Conservation (phyloP, 805 yeast genomes). For the Metschnikowia borealis region DNA sequence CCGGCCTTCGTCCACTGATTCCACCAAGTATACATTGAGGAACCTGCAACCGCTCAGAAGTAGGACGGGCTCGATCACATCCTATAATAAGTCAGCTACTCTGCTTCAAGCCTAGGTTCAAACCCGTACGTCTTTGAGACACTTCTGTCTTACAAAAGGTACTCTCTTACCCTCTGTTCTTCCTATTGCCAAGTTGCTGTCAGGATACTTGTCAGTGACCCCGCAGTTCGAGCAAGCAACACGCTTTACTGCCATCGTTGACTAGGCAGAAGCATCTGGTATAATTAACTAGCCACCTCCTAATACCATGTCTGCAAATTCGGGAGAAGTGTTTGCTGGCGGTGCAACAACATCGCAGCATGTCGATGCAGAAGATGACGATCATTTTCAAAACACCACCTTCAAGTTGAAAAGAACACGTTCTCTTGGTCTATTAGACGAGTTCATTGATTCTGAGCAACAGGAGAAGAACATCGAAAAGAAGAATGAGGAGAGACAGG, state of each 20-base stretch:
- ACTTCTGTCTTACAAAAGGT: not conserved
- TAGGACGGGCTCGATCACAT: not conserved
- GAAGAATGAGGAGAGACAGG: slow-evolving; percentile 12
- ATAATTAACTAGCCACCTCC: not conserved
- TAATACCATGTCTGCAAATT: slow-evolving; percentile 9
- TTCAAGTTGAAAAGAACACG: slow-evolving; percentile 78
- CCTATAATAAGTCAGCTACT: not conserved
- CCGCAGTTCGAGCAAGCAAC: slow-evolving; percentile 1
- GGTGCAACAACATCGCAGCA: slow-evolving; percentile 64
- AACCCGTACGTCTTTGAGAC: not conserved
- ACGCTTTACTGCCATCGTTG: not conserved
- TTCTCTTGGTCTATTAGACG: slow-evolving; percentile 76
- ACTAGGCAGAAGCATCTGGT: not conserved
- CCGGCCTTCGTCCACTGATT: slow-evolving; percentile 6
- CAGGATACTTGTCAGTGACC: not conserved
- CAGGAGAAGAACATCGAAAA: slow-evolving; percentile 15
- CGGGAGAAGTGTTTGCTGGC: slow-evolving; percentile 41
- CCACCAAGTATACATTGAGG: slow-evolving; percentile 5
- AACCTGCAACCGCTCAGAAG: slow-evolving; percentile 1
- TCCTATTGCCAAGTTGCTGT: not conserved
- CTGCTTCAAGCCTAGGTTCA: not conserved
- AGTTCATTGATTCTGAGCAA: slow-evolving; percentile 48
- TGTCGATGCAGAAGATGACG: slow-evolving; percentile 67
- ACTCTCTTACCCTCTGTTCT: not conserved
- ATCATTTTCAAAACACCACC: slow-evolving; percentile 64